Evolutionary conservation across 495 filamentous ascomycete species (phyloP).

Genomic region (Lasiosphaeriaceae sp.): DNA sequence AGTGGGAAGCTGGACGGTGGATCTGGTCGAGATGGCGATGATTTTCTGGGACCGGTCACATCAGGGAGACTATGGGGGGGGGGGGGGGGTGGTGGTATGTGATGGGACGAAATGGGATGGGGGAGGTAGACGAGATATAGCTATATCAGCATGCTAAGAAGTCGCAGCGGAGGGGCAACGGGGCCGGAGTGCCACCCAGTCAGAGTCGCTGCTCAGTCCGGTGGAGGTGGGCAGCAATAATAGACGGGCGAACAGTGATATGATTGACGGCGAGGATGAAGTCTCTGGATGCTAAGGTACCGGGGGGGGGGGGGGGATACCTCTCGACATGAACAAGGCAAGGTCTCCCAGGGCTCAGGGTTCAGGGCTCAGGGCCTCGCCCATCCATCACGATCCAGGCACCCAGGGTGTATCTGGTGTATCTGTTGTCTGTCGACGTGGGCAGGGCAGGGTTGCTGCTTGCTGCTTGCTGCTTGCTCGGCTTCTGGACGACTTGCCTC

Average conservation of each 20-base stretch:
- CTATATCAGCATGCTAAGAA: constrained; percentile 26
- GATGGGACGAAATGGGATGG: constrained; percentile 19
- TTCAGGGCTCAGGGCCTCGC: not conserved
- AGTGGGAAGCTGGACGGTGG: constrained; percentile 1
- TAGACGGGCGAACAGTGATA: constrained; percentile 19
- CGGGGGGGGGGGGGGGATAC: not conserved
- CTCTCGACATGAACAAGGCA: not conserved
- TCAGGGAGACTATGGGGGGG: not conserved
- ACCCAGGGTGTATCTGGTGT: constrained; percentile 2
- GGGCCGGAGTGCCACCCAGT: constrained; percentile 12
- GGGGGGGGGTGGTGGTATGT: constrained; percentile 17
- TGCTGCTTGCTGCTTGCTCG: constrained; percentile 6
- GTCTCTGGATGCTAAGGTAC: constrained; percentile 11
- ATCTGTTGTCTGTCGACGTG: too few species aligned
- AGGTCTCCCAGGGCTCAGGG: not conserved
- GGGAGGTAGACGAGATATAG: constrained; percentile 20
- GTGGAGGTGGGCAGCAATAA: constrained; percentile 13
- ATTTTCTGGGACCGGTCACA: constrained; percentile 27
- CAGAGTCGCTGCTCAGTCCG: constrained; percentile 8
- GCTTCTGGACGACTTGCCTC: constrained; percentile 11
- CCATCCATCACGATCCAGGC: not conserved
- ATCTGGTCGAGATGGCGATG: constrained; percentile 14
- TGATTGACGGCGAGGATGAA: constrained; percentile 27
- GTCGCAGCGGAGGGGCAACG: constrained; percentile 10
- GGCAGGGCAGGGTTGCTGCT: not conserved